These are phyloP conservation scores for Macaranga tanarius DNA, from an alignment of 441 rosid genomes.

Conservation along the genomic window DNA sequence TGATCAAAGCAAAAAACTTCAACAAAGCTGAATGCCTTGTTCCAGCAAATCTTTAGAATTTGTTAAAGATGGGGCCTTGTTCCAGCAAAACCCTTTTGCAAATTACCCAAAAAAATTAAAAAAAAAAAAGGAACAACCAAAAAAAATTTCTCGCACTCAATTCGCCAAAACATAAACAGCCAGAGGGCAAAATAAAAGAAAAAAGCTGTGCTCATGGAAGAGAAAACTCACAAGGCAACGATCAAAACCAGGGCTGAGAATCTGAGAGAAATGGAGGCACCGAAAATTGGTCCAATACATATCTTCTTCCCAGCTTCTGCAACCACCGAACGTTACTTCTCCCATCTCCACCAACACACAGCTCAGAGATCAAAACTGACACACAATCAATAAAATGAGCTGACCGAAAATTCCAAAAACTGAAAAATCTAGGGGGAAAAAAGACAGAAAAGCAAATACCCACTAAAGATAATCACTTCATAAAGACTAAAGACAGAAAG, in stretches of 20 bases:
- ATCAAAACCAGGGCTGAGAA: slow-evolving; percentile 29
- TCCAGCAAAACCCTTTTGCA: background rate
- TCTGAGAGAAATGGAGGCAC: slow-evolving; percentile 30
- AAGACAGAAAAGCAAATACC: background rate
- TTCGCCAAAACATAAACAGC: no score
- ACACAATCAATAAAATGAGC: background rate
- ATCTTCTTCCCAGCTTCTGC: slow-evolving; percentile 37
- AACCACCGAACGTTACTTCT: slow-evolving; percentile 21
- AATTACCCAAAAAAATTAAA: no score
- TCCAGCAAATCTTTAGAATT: background rate
- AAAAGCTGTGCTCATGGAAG: background rate
- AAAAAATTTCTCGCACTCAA: no score
- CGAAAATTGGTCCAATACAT: slow-evolving; percentile 42
- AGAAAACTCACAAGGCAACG: slow-evolving; percentile 32
- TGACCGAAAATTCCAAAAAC: background rate
- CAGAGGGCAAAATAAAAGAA: no score
- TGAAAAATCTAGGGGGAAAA: background rate
- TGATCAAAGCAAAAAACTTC: no score
- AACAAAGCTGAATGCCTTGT: no score
- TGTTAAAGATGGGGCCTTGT: background rate
- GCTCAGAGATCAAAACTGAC: background rate
- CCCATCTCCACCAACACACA: slow-evolving; percentile 15
- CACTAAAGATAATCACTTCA: background rate
- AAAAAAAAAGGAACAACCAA: background rate
- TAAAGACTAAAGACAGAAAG: background rate